Conservation (phyloP, 306 rosid species). For the Corylus avellana region DNA sequence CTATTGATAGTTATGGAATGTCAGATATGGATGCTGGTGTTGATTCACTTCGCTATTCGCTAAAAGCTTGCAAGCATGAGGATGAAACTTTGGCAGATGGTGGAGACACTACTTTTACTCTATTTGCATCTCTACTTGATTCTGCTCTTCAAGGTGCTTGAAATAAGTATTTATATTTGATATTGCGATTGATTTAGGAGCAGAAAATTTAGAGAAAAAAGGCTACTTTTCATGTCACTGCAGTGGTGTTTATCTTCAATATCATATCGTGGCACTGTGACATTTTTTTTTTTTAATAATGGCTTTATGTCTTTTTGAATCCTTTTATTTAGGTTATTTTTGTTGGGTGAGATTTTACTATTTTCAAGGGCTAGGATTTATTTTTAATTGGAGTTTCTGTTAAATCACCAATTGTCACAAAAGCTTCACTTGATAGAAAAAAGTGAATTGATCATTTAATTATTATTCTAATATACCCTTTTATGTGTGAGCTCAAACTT, state of each 20-base stretch:
- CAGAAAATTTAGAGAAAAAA: not conserved
- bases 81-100: conserved; percentile 60
- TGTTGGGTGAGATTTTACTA: not conserved
- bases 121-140: conserved; percentile 83
- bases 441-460: too few relatives aligned
- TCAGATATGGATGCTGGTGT: conserved; percentile 52
- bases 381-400: not conserved
- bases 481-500: too few relatives aligned
- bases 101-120: conserved; percentile 61
- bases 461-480: too few relatives aligned
- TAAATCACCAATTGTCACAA: too few relatives aligned
- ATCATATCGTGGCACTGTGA: not conserved
- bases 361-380: not conserved
- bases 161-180: conserved; percentile 17
- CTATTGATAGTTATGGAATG: conserved; percentile 48
- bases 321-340: not conserved
- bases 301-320: not conserved
- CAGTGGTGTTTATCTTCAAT: not conserved
- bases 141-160: conserved; percentile 77
- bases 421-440: too few relatives aligned
- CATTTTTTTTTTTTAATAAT: not conserved
- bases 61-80: conserved; percentile 71
- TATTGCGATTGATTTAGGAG: not conserved
- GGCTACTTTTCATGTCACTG: not conserved
- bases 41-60: conserved; percentile 56